Evolutionary conservation across 495 filamentous ascomycete species (phyloP).

Genomic region (Penicillium longicatenatum): DNA sequence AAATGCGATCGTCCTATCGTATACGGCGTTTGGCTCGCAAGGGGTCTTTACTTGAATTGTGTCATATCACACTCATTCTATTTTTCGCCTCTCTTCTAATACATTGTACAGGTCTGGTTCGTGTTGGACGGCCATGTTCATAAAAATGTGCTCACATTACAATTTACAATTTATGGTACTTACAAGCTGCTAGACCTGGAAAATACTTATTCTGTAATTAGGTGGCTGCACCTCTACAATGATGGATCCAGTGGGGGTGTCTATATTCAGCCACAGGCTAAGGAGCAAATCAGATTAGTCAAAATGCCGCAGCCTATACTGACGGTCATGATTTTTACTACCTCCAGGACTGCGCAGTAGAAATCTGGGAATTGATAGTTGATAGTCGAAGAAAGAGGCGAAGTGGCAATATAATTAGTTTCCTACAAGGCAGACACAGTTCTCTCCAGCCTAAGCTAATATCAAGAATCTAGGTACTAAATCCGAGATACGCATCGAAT

Average conservation of each 20-base stretch:
- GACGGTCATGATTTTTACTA: background rate
- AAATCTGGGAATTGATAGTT: background rate
- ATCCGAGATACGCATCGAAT: background rate
- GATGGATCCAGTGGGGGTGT: background rate
- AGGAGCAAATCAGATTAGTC: constrained; percentile 6
- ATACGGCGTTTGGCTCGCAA: constrained; percentile 12
- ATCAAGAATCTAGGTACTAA: background rate
- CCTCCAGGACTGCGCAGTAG: background rate
- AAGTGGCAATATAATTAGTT: background rate
- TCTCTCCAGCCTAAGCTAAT: background rate
- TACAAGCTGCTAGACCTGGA: background rate
- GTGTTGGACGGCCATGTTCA: background rate
- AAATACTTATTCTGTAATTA: background rate
- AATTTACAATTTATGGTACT: background rate
- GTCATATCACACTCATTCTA: constrained; percentile 6
- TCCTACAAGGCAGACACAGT: constrained; percentile 15
- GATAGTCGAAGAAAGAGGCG: no score
- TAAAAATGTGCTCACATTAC: background rate
- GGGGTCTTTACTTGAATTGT: constrained; percentile 6
- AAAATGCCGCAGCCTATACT: constrained; percentile 13
- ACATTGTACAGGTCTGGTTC: background rate
- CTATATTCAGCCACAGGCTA: constrained; percentile 5
- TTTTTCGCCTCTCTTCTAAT: constrained; percentile 1
- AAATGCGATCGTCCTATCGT: constrained; percentile 9
- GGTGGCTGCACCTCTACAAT: background rate